Evolutionary conservation across 441 rosid genomes (phyloP), one percentile per base, ranked within the genome.

Genomic region (Caryocar brasiliense): DNA sequence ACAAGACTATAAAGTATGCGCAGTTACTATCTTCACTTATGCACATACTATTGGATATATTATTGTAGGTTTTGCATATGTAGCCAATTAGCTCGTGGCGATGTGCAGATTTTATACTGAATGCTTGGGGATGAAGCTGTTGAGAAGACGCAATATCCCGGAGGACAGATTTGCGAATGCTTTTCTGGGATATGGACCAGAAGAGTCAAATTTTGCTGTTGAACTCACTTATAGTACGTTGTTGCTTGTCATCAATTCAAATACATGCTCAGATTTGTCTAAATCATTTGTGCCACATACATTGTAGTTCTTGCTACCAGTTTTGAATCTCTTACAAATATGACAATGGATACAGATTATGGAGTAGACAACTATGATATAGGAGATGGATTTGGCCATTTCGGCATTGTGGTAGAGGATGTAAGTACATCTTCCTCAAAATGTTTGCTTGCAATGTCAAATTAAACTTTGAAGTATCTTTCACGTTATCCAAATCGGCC

Each of bases 311-410:
- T n/a, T n/a, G n/a, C n/a, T n/a, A n/a, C n/a, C n/a, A n/a, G n/a
- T n/a, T n/a, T n/a, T n/a, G n/a, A n/a, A n/a, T n/a, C n/a, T n/a
- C n/a, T n/a, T n/a, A n/a, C n/a, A n/a, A n/a, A n/a, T n/a, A n/a
- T n/a, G n/a, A n/a, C n/a, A n/a, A n/a, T n/a, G n/a, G n/a, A n/a
- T n/a, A n/a, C 81, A 86, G 98, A 85, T 74, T 91, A 87, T 74
- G 98, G 95, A 59, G 85, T 87, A 72, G 94, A 85, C 71, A 78
- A 78, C 37, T 91, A 91, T 57, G 85, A 85, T 38, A 74, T 87
- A 34, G 91, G 96, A 23, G 56, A 73, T 51, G 95, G 81, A 54
- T 87, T 91, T 74, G 98, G 98, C 58, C 98, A 87, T 74, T 87
- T 85, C 48, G 93, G 93, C 59, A 72, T 87, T 48, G 96, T 89